phyloP scores from a whole-genome alignment of 2,329 filamentous ascomycete genomes.

The Trichophyton rubrum region DNA sequence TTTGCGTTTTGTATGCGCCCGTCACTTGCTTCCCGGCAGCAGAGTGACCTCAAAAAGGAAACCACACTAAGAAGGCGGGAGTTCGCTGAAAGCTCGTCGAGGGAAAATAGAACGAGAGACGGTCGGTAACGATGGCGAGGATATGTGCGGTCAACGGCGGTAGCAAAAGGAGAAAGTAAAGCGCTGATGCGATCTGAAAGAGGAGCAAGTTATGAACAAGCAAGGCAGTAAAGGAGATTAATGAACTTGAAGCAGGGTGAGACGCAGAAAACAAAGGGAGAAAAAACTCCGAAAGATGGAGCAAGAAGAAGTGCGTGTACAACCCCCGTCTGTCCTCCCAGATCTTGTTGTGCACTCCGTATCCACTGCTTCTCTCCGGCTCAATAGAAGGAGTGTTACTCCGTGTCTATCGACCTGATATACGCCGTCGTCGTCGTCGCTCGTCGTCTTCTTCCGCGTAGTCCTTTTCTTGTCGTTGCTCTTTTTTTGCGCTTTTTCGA shows the following conservation, averaged over 20 bases:
- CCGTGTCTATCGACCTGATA: no score
- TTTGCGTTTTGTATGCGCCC: background rate
- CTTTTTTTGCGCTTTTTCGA: background rate
- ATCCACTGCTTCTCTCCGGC: background rate
- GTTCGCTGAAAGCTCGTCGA: background rate
- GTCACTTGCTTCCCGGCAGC: conserved; percentile 3
- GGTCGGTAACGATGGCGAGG: background rate
- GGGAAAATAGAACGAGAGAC: background rate
- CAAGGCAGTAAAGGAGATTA: background rate
- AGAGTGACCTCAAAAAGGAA: background rate
- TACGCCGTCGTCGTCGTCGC: background rate
- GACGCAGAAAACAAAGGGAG: background rate
- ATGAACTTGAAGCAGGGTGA: background rate
- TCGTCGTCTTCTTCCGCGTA: background rate
- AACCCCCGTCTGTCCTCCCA: background rate
- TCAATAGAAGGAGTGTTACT: background rate
- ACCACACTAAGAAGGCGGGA: background rate
- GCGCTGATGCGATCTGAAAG: background rate
- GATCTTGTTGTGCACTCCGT: background rate
- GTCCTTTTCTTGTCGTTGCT: background rate
- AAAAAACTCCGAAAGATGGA: background rate
- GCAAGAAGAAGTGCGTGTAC: background rate
- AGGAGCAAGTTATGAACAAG: background rate
- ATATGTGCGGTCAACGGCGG: background rate
- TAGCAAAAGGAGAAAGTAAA: background rate